Conservation (phyloP, 306 rosid genomes). For the Trifolium dubium region DNA sequence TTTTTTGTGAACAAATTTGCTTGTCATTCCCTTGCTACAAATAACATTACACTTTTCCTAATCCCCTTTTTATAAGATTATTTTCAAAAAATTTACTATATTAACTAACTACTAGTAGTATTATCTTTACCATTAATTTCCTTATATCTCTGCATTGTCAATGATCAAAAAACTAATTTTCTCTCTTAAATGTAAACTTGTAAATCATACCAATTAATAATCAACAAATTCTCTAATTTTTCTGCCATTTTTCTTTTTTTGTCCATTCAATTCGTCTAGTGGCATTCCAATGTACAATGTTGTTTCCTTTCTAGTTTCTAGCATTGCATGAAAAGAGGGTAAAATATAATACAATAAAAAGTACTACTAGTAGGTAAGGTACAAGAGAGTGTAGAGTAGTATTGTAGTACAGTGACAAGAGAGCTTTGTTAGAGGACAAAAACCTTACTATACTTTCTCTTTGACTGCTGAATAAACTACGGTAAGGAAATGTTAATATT, state of each 20-base stretch:
- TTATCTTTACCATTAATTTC: no score
- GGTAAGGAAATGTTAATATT: not conserved
- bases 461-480: slow-evolving; percentile 21
- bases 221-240: no score
- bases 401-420: not conserved
- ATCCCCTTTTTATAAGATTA: no score
- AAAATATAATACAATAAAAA: not conserved
- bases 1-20: no score
- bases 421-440: not conserved
- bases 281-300: not conserved
- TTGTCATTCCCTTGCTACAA: no score
- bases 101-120: no score
- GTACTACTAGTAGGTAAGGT: not conserved
- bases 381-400: slow-evolving; percentile 24
- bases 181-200: no score
- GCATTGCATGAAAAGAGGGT: not conserved
- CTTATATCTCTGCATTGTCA: no score
- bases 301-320: slow-evolving; percentile 3
- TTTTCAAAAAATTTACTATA: no score
- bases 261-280: slow-evolving; percentile 28
- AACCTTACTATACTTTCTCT: not conserved
- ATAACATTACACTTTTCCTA: no score
- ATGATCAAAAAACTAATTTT: no score
- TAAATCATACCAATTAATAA: no score
- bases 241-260: slow-evolving; percentile 29